Conservation (phyloP, 306 rosid genomes). For the Citrullus mucosospermus region DNA sequence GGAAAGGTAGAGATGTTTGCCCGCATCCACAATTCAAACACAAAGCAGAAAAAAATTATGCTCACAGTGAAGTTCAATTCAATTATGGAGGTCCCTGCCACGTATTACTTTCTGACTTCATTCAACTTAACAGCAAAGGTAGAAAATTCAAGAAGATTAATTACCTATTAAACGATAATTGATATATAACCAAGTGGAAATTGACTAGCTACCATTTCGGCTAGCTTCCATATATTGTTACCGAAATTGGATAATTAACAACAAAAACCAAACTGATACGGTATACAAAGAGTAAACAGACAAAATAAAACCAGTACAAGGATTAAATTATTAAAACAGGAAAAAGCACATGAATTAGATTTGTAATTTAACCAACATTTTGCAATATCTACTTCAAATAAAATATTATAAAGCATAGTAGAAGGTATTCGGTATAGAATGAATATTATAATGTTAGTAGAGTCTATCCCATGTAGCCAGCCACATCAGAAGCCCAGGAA, state of each 20-base stretch:
- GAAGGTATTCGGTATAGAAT: neutral
- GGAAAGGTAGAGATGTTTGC: slow-evolving; percentile 1
- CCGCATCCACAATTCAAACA: neutral
- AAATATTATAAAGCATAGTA: neutral
- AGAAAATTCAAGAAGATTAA: neutral
- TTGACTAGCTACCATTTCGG: neutral
- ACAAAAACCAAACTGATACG: neutral
- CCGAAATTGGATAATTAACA: neutral
- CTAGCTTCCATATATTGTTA: neutral
- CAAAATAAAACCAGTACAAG: neutral
- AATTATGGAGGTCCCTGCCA: slow-evolving; percentile 2
- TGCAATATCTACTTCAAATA: neutral
- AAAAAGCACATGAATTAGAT: neutral
- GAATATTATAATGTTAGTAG: neutral
- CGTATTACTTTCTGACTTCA: neutral
- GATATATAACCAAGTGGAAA: neutral
- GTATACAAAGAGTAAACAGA: neutral
- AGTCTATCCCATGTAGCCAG: neutral
- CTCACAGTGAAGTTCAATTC: neutral
- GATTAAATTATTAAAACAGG: neutral
- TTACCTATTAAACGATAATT: neutral
- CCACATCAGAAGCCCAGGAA: neutral
- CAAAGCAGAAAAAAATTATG: neutral
- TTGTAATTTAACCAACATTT: neutral
- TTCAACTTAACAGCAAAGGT: neutral